These are phyloP conservation scores for Coemansia sp. DNA, from an alignment of 192 early-diverging fungal species.

Conservation along the genomic window DNA sequence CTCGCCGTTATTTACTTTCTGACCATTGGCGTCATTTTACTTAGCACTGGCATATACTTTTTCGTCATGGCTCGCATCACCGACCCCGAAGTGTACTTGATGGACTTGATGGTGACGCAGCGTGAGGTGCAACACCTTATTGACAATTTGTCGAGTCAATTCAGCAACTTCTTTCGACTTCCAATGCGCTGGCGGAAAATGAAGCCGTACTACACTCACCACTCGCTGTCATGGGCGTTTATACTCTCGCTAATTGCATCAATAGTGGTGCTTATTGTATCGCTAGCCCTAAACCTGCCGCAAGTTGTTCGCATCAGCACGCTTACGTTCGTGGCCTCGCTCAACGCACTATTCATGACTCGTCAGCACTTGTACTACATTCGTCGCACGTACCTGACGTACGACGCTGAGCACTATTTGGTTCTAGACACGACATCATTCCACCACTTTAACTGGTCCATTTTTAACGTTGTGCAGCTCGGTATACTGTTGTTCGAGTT, in stretches of 20 bases:
- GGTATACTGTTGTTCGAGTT: slow-evolving; percentile 73
- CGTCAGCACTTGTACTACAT: slow-evolving; percentile 57
- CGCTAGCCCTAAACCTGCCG: slow-evolving; percentile 28
- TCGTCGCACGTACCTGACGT: slow-evolving; percentile 42
- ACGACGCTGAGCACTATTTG: slow-evolving; percentile 50
- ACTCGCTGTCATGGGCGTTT: slow-evolving; percentile 53
- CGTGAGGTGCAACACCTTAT: slow-evolving; percentile 60
- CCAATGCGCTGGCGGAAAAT: slow-evolving; percentile 54
- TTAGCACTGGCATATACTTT: slow-evolving; percentile 56
- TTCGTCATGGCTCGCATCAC: slow-evolving; percentile 53
- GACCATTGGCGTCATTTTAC: slow-evolving; percentile 49
- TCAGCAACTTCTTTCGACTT: slow-evolving; percentile 51
- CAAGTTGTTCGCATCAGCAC: slow-evolving; percentile 46
- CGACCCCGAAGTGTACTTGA: slow-evolving; percentile 55
- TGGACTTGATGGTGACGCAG: slow-evolving; percentile 59
- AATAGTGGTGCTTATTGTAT: slow-evolving; percentile 30
- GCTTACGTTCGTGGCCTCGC: slow-evolving; percentile 37
- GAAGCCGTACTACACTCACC: slow-evolving; percentile 53
- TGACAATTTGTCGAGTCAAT: slow-evolving; percentile 58
- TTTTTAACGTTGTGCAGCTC: slow-evolving; percentile 73
- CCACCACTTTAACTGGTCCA: slow-evolving; percentile 44
- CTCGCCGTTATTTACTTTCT: slow-evolving; percentile 56
- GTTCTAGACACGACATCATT: slow-evolving; percentile 49
- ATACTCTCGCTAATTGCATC: slow-evolving; percentile 35
- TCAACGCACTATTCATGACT: slow-evolving; percentile 54